Base-by-base conservation (phyloP, 768 basidiomycete genomes). In the Mycena latifolia region DNA sequence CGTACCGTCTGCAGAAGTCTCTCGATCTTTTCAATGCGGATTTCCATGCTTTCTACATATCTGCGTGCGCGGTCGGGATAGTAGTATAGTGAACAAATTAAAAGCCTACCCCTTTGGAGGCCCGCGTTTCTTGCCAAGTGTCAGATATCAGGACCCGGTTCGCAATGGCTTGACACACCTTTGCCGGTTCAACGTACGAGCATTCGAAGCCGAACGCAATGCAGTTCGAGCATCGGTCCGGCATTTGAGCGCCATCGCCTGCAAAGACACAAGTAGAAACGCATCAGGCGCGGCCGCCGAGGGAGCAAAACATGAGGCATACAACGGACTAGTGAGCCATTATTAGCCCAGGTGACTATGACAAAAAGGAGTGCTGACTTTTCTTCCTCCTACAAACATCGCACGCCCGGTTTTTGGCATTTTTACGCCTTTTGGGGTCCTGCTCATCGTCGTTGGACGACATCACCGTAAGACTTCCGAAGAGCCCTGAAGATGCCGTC, bases 301-400 rank as follows among this genome's bases (percentile, higher is more conserved):
- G 24, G 3, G 37, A 5, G 20, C 10, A 15, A 46, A 17, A 9
- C 10, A n/a, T 39, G 15, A 39, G 5, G 7, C 43, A n/a, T 37
- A 63, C 62, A 63, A 18, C 62, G 62, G 39, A 63, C 61, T 63
- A 15, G n/a, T n/a, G 18, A 10, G 25, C 41, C 29, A 66, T 54
- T 54, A 61, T 61, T 48, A 61, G 65, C 15, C 9, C 14, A 9
- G 18, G 0, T 50, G 27, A 14, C 18, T 6, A 35, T 35, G 45
- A 59, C 55, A 31, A 53, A 31, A 27, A 22, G 52, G 22, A 82
- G 51, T 66, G n/a, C n/a, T n/a, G n/a, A 88, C 89, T 86, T 77
- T 93, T 94, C 83, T 92, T 92, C 55, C 85, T 80, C 69, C 91
- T 84, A 77, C 92, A 93, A 9, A 86, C 78, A 72, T 92, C 91